Evolutionary conservation across 225 moss, liverwort and hornwort genomes (phyloP).

Genomic region (Marchantia paleacea): DNA sequence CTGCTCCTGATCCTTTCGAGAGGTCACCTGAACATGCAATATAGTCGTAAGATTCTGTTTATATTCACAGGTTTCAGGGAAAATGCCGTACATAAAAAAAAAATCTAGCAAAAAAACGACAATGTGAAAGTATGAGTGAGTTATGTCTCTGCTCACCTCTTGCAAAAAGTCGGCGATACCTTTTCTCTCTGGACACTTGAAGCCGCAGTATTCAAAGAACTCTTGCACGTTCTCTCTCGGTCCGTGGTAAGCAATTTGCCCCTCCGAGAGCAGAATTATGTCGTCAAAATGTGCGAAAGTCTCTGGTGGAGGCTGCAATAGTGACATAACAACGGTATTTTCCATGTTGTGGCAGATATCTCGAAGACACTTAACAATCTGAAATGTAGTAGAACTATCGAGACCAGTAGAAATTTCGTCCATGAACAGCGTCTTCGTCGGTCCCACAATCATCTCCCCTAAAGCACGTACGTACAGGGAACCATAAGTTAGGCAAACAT

Average conservation of each 20-base stretch:
- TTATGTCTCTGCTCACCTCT: conserved; percentile 25
- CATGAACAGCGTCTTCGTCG: conserved; percentile 36
- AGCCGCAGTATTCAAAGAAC: conserved; percentile 32
- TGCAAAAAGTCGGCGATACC: conserved; percentile 37
- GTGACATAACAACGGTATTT: conserved; percentile 27
- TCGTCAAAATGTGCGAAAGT: conserved; percentile 35
- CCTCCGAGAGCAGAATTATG: conserved; percentile 33
- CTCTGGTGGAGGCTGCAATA: conserved; percentile 41
- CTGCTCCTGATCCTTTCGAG: conserved; percentile 35
- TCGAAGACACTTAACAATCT: conserved; percentile 33
- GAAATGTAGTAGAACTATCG: conserved; percentile 40
- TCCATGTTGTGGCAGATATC: conserved; percentile 28
- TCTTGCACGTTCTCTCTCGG: conserved; percentile 24
- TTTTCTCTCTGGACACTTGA: conserved; percentile 31
- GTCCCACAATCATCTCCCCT: conserved; percentile 42
- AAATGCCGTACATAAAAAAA: not conserved
- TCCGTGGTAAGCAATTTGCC: conserved; percentile 35
- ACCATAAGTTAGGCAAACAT: not conserved
- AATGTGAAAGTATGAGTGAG: too few species aligned
- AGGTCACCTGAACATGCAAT: conserved; percentile 28
- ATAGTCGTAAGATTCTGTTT: not conserved
- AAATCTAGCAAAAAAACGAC: too few species aligned
- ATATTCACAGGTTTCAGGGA: not conserved
- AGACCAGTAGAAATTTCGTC: conserved; percentile 40
- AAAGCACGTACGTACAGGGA: not conserved